These are phyloP conservation scores for Paracoccidioides brasiliensis DNA, from an alignment of 2,329 filamentous ascomycete species.

Conservation along the genomic window DNA sequence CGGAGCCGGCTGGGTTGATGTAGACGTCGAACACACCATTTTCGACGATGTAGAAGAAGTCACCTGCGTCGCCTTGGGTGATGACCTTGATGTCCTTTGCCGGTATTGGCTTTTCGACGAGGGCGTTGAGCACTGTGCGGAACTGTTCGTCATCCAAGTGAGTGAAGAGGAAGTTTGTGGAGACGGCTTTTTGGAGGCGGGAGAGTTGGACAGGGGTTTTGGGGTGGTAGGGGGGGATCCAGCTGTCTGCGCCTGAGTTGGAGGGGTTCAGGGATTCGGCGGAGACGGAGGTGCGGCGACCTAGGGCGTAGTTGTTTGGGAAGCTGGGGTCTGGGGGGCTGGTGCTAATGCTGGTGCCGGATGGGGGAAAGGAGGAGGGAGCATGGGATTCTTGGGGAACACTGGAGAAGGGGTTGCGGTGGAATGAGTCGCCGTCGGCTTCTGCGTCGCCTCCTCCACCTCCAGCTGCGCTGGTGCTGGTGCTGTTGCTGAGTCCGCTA, in stretches of 20 bases:
- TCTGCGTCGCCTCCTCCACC: conserved; percentile 1
- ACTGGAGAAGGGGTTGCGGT: neutral
- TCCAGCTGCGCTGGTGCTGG: conserved; percentile 8
- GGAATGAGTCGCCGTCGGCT: neutral
- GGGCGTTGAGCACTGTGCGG: conserved; percentile 69
- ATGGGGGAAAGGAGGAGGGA: conserved; percentile 16
- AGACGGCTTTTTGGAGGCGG: conserved; percentile 68
- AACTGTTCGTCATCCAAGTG: conserved; percentile 92
- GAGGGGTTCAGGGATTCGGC: conserved; percentile 91
- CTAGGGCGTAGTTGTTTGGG: conserved; percentile 87
- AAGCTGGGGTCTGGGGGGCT: conserved; percentile 30
- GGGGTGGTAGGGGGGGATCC: conserved; percentile 71
- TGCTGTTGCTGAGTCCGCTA: conserved; percentile 6
- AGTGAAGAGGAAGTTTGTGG: conserved; percentile 84
- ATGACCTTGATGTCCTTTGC: conserved; percentile 87
- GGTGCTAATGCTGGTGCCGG: conserved; percentile 6
- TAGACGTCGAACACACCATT: conserved; percentile 82
- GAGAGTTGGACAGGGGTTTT: conserved; percentile 72
- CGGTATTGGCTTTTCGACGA: conserved; percentile 91
- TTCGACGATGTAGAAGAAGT: conserved; percentile 97
- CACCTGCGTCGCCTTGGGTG: conserved; percentile 84
- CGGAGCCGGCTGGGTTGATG: conserved; percentile 63
- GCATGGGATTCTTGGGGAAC: conserved; percentile 3
- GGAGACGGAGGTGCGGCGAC: conserved; percentile 86
- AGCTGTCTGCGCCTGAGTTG: conserved; percentile 71